Base-by-base conservation (phyloP, 2,329 filamentous ascomycete species). In the Ophiostoma fasciatum region DNA sequence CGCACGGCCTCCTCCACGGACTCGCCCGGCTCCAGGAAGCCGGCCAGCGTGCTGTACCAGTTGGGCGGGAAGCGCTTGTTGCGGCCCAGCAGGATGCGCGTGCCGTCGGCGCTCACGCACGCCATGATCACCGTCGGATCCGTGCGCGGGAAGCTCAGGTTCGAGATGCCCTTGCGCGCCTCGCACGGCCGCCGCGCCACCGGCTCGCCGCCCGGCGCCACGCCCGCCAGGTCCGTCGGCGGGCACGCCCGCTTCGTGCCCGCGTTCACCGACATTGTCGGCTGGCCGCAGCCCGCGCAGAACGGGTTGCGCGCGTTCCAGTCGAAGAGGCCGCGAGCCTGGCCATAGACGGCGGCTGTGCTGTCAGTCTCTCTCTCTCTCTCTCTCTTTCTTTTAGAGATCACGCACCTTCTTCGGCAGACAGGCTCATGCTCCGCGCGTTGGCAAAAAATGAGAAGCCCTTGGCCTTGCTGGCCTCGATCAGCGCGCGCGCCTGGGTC, bases 91-190 rank as follows among this genome's bases (percentile, higher is more conserved):
- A 98, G 71, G 27, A 94, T 61, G 42, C 74, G 73, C 45, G 77
- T 70, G 33, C 80, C 80, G 47, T 92, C 82, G 34, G 77, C 66
- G 36, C 81, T 92, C 22, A 96, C 72, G 10, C 94, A 78, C 1
- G 87, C 88, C 60, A 92, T 87, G 59, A 98, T 98, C 54, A 96
- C 85, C 20, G 84, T 93, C 1, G 87, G 85, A 49, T 94, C 87
- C 2, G 88, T 94, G 34, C 87, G 74, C 3, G 88, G 88, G 64
- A 94, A 96, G 51, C 71, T 79, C 36, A 94, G 67, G 58, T 98
- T 98, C 22, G 85, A 93, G 31, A 98, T 62, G 19, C 83, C 85
- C 27, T 74, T 79, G 36, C 90, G 74, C 1, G 87, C 92, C 7
- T 73, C 76, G 57, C 90, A 98, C 14, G 78, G 68, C 2, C 67